Conservation (phyloP, 208 protist species). For the Trypanosoma boissoni region DNA sequence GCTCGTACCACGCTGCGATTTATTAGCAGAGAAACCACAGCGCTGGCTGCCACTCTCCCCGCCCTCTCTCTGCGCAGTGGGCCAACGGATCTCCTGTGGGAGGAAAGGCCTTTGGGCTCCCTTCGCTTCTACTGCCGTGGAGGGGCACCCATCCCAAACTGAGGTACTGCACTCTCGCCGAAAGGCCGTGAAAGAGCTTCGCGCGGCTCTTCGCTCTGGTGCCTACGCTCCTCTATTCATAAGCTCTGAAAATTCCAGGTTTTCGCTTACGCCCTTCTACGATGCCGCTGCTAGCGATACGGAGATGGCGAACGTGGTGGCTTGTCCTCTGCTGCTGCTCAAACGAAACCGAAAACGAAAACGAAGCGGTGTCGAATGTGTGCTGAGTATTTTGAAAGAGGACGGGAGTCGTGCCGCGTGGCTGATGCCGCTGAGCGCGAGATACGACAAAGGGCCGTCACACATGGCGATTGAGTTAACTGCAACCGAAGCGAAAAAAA, state of each 20-base stretch:
- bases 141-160: background rate
- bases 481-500: too few relatives aligned
- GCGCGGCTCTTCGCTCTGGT: background rate
- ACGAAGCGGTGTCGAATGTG: too few relatives aligned
- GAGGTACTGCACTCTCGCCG: background rate
- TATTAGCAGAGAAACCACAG: background rate
- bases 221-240: background rate
- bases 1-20: slow-evolving; percentile 2
- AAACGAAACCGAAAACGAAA: too few relatives aligned
- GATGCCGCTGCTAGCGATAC: too few relatives aligned
- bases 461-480: too few relatives aligned
- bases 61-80: too few relatives aligned
- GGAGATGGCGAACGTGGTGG: too few relatives aligned
- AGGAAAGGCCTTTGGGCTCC: background rate
- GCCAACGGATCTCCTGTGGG: too few relatives aligned
- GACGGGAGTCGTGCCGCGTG: background rate
- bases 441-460: too few relatives aligned
- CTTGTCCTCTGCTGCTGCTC: too few relatives aligned
- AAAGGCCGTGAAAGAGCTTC: background rate
- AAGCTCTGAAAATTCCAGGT: background rate
- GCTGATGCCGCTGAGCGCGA: background rate
- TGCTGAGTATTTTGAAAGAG: too few relatives aligned
- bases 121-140: slow-evolving; percentile 9
- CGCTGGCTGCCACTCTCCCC: background rate
- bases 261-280: background rate